These are phyloP conservation scores for Sindora glabra DNA, from an alignment of 306 rosid species.

Conservation along the genomic window DNA sequence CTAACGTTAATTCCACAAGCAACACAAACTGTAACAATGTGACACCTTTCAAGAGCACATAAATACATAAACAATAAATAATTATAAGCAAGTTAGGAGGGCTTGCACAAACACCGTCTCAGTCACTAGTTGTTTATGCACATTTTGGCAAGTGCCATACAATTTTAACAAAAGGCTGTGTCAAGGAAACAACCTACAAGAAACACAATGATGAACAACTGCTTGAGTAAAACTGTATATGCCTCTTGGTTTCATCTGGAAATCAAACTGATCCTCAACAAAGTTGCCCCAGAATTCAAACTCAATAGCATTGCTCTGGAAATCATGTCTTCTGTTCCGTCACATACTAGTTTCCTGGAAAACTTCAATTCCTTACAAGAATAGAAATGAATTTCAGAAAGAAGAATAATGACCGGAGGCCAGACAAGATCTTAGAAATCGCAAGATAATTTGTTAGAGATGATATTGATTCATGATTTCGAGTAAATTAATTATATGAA, in stretches of 20 bases:
- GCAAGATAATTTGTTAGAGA: background rate
- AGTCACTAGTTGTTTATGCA: too few relatives aligned
- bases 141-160: background rate
- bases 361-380: constrained; percentile 2
- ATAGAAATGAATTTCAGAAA: background rate
- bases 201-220: background rate
- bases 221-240: background rate
- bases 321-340: background rate
- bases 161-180: background rate
- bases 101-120: too few relatives aligned
- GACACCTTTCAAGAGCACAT: background rate
- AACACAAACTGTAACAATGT: background rate
- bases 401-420: background rate
- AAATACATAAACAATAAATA: too few relatives aligned
- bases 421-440: background rate
- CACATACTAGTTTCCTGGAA: background rate
- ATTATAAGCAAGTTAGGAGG: too few relatives aligned
- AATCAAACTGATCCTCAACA: background rate
- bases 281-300: background rate
- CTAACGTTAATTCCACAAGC: background rate
- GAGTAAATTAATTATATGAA: too few relatives aligned
- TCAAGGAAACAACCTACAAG: background rate
- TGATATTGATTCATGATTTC: background rate
- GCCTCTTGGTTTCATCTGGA: background rate
- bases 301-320: background rate